Conservation (phyloP, 441 rosid genomes). For the Flueggea neowawraea region DNA sequence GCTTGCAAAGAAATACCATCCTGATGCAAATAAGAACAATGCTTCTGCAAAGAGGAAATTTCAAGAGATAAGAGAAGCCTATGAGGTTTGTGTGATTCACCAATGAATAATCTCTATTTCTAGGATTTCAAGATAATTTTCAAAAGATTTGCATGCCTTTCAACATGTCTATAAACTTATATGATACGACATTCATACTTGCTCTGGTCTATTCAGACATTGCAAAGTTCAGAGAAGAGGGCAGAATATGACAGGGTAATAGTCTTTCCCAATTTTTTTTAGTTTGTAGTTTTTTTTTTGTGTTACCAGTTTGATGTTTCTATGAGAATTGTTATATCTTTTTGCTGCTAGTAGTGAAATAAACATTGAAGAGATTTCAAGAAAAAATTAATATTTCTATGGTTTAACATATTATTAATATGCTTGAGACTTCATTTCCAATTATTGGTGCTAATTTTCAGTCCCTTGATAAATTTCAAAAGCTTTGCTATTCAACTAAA, state of each 20-base stretch:
- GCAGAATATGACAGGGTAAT: slow-evolving; percentile 68
- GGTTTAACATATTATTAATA: no score
- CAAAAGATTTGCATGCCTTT: not conserved
- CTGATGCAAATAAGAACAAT: slow-evolving; percentile 80
- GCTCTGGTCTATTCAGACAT: slow-evolving; percentile 42
- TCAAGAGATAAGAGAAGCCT: slow-evolving; percentile 85
- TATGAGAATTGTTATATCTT: not conserved
- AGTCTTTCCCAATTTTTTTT: slow-evolving; percentile 1
- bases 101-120: not conserved
- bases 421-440: not conserved
- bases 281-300: slow-evolving; percentile 4
- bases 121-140: not conserved
- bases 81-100: slow-evolving; percentile 46
- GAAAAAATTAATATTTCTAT: no score
- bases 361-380: no score
- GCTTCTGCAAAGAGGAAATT: slow-evolving; percentile 83
- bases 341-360: not conserved
- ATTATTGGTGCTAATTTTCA: slow-evolving; percentile 3
- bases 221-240: slow-evolving; percentile 65
- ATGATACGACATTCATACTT: slow-evolving; percentile 1
- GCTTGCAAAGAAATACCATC: slow-evolving; percentile 94
- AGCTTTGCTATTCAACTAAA: not conserved
- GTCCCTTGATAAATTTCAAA: not conserved
- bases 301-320: not conserved
- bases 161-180: not conserved